Evolutionary conservation across 306 rosid genomes (phyloP).

Genomic region (Adenanthera pavonina): DNA sequence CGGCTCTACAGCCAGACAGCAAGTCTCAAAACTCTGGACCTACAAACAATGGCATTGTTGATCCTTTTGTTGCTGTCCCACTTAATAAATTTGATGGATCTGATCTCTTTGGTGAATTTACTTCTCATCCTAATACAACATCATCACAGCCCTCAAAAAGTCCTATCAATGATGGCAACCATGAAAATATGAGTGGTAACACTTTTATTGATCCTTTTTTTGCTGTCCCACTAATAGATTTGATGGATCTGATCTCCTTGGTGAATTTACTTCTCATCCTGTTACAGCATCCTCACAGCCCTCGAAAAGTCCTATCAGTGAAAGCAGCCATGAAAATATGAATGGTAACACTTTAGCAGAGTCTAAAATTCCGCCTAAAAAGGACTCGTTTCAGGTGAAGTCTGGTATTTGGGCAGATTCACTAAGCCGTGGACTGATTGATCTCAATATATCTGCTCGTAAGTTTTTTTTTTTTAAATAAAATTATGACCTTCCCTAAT

Average conservation of each 20-base stretch:
- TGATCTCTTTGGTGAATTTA: slow-evolving; percentile 73
- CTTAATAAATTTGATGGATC: slow-evolving; percentile 81
- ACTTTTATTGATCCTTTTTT: slow-evolving; percentile 74
- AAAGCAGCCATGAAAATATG: slow-evolving; percentile 44
- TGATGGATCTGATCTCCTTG: slow-evolving; percentile 77
- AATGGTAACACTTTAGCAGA: slow-evolving; percentile 51
- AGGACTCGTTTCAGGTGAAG: slow-evolving; percentile 76
- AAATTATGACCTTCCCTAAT: not conserved
- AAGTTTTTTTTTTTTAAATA: slow-evolving; percentile 43
- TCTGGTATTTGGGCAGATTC: slow-evolving; percentile 98
- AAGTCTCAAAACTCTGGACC: slow-evolving; percentile 58
- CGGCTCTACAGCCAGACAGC: slow-evolving; percentile 61
- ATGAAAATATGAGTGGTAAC: slow-evolving; percentile 48
- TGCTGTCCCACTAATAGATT: slow-evolving; percentile 84
- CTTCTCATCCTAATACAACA: slow-evolving; percentile 64
- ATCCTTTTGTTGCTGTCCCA: slow-evolving; percentile 92
- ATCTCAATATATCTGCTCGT: slow-evolving; percentile 96
- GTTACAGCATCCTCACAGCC: slow-evolving; percentile 65
- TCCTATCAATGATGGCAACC: slow-evolving; percentile 47
- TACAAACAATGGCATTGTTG: slow-evolving; percentile 51
- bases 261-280: slow-evolving; percentile 71
- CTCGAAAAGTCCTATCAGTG: slow-evolving; percentile 50
- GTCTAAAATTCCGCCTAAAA: slow-evolving; percentile 57
- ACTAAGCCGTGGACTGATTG: slow-evolving; percentile 93
- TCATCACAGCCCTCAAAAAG: slow-evolving; percentile 62